Base-by-base conservation (phyloP, 768 basidiomycete genomes). In the Macrolepiota fuliginosa region DNA sequence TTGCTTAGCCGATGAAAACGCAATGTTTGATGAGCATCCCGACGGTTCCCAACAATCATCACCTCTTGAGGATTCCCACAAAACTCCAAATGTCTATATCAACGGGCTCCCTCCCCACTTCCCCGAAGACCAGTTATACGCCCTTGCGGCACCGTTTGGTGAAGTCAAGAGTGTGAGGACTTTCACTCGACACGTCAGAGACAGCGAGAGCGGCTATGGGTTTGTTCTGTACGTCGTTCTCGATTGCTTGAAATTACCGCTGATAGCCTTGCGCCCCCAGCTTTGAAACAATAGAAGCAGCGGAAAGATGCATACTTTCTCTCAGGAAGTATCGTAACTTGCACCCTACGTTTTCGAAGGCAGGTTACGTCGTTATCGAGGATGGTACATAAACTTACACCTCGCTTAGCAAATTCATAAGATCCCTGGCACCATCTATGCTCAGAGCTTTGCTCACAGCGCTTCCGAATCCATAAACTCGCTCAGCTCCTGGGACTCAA, bases 331-430 rank as follows among this genome's bases (percentile, higher is more conserved):
- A 88, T 65, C 80, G 89, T 47, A 91, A 93, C 70, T 74, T 94
- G 45, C 92, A 94, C 69, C 92, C 92, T 0, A 91, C 91, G 2
- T 92, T 92, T 69, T 92, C 92, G 58, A 93, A 94, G 83, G 92
- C 89, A 60, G 61, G 32, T 49, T 64, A 58, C 32, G 40, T 53
- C 66, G 25, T 57, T 32, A 27, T 15, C 53, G 29, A 17, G 36
- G 6, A 15, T 25, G 17, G 32, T 13, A 1, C 56, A 32, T 19
- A n/a, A 62, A 22, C 62, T 42, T 54, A 37, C 19, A 61, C n/a
- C 25, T 29, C n/a, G 36, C 45, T 10, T 56, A 81, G 80, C 79
- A 81, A 75, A 79, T 88, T n/a, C 91, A 93, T 74, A 91, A 91
- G 69, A 92, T 93, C 49, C 91, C 90, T 5, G 91, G 91, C 10